Percentiles rank a stretch among this genome's conserved stretches.
phyloP scores from a whole-genome alignment of 441 rosid species.

The Adansonia rubrostipa region DNA sequence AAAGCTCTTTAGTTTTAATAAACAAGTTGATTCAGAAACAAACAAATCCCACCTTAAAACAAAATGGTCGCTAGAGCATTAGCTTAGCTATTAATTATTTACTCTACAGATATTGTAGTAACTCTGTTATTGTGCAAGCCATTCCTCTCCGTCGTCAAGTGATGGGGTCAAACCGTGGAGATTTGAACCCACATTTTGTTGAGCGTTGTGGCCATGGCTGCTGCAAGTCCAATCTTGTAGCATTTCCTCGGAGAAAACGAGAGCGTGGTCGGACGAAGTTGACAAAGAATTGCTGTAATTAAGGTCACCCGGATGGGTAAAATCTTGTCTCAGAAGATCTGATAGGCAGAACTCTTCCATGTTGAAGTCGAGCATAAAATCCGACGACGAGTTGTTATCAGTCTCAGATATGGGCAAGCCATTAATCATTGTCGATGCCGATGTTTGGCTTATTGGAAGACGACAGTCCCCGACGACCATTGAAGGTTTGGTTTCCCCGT shows the following conservation, averaged over 20 bases:
- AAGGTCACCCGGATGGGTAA: neutral
- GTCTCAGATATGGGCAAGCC: neutral
- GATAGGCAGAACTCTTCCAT: constrained; percentile 33
- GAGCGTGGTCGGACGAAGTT: constrained; percentile 9
- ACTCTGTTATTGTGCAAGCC: neutral
- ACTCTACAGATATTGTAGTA: no score
- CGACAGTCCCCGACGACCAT: no score
- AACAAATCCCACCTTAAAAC: no score
- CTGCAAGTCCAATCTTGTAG: constrained; percentile 9
- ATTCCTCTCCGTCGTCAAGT: neutral
- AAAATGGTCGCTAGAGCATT: no score
- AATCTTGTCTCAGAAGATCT: constrained; percentile 27
- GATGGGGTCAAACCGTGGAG: neutral
- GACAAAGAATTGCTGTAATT: constrained; percentile 1
- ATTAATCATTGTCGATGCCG: neutral
- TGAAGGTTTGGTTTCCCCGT: neutral
- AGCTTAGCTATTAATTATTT: no score
- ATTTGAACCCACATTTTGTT: neutral
- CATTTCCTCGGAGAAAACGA: neutral
- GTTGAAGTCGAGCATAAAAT: constrained; percentile 30
- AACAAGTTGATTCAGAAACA: no score
- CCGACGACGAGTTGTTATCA: constrained; percentile 1
- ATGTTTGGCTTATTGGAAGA: neutral
- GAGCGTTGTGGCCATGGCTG: neutral
- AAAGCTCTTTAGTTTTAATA: no score